phyloP scores from a whole-genome alignment of 2,329 filamentous ascomycete species.

The Camillea tinctor region DNA sequence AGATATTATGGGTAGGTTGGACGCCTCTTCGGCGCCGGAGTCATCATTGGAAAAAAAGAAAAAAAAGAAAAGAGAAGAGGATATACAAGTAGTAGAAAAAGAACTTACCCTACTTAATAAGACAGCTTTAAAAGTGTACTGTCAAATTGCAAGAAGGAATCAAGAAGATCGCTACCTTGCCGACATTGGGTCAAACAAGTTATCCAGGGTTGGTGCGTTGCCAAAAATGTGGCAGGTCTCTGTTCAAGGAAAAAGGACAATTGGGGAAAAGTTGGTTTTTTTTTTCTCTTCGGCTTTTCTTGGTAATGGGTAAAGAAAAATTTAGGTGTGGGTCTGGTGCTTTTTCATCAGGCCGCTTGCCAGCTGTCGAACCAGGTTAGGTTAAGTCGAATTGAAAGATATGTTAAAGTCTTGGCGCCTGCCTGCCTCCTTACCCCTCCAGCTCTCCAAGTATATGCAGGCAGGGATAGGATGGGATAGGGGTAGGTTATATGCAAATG shows the following conservation, averaged over 20 bases:
- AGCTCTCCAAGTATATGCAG: neutral
- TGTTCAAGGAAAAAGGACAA: neutral
- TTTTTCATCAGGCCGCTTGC: neutral
- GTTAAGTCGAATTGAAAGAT: neutral
- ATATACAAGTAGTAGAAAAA: too few relatives aligned
- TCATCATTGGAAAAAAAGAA: slow-evolving; percentile 28
- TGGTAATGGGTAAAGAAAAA: neutral
- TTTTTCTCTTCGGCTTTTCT: neutral
- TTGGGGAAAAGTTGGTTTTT: neutral
- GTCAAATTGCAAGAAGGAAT: neutral
- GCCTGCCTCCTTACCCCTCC: neutral
- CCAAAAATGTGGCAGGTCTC: neutral
- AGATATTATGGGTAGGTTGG: slow-evolving; percentile 29
- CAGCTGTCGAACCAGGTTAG: neutral
- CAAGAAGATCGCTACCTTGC: neutral
- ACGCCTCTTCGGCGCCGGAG: slow-evolving; percentile 34
- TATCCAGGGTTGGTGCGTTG: neutral
- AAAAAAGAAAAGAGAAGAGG: neutral
- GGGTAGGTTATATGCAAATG: too few relatives aligned
- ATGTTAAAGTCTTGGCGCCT: too few relatives aligned
- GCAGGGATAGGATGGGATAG: too few relatives aligned
- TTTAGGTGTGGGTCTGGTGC: neutral
- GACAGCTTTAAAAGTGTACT: neutral
- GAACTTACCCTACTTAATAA: neutral
- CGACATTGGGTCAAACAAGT: neutral